These are phyloP conservation scores for Torulaspora pretoriensis DNA, from an alignment of 1,139 yeast species.

Conservation along the genomic window DNA sequence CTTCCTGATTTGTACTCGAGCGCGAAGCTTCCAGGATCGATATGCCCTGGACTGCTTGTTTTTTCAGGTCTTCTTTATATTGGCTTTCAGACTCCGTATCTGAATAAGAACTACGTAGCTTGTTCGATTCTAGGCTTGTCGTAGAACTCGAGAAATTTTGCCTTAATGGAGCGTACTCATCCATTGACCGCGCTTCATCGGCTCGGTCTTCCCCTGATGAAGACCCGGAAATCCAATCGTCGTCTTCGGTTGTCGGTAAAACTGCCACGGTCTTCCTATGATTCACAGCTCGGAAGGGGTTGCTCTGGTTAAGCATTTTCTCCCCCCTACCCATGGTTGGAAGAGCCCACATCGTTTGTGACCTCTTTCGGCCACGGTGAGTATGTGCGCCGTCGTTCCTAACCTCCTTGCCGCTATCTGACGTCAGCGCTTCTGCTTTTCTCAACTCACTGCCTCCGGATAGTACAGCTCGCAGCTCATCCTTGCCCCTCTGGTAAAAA, in stretches of 20 bases:
- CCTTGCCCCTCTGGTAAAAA: constrained; percentile 8
- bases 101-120: not conserved
- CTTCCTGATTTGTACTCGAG: not conserved
- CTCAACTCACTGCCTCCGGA: not conserved
- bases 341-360: constrained; percentile 1
- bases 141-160: not conserved
- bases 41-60: too few relatives aligned
- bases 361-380: not conserved
- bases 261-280: not conserved
- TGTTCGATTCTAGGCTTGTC: not conserved
- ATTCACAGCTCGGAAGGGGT: not conserved
- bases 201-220: not conserved
- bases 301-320: not conserved
- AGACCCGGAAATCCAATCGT: not conserved
- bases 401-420: too few relatives aligned
- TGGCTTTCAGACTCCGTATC: not conserved
- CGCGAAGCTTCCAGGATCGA: not conserved
- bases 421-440: not conserved
- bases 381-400: too few relatives aligned
- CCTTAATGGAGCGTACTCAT: not conserved
- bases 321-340: not conserved
- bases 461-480: not conserved
- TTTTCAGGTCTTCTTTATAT: not conserved
- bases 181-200: not conserved
- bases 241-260: not conserved